Percentiles rank a stretch among this genome's conserved stretches.
Conservation (phyloP, 2,329 filamentous ascomycete species). For the Lasiodiplodia sp. region DNA sequence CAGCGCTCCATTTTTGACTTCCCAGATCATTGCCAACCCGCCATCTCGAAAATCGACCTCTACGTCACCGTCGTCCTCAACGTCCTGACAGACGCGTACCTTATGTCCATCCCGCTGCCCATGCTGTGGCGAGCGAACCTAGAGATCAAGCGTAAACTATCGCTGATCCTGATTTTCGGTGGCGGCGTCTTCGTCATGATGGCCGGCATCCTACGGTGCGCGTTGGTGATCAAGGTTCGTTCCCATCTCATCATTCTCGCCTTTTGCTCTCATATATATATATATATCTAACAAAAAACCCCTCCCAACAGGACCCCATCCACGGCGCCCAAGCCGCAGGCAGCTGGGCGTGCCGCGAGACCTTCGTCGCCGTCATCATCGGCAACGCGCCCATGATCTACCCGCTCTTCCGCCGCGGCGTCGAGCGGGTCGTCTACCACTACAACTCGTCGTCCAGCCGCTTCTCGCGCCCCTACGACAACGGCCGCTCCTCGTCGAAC, state of each 20-base stretch:
- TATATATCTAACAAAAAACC: neutral
- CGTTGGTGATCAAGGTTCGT: constrained; percentile 54
- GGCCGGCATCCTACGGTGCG: constrained; percentile 62
- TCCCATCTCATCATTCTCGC: too few relatives aligned
- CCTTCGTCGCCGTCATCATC: constrained; percentile 55
- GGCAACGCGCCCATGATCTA: constrained; percentile 54
- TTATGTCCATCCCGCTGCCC: constrained; percentile 64
- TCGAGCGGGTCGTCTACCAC: neutral
- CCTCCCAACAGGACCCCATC: constrained; percentile 39
- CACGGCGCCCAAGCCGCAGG: constrained; percentile 52
- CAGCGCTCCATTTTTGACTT: neutral
- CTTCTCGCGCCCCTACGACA: neutral
- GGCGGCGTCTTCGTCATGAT: constrained; percentile 65
- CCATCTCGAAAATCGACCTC: constrained; percentile 28
- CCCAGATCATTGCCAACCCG: constrained; percentile 23
- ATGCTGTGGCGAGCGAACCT: constrained; percentile 63
- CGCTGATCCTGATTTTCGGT: constrained; percentile 62
- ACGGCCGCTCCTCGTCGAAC: neutral
- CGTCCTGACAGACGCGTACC: constrained; percentile 63
- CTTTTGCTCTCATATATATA: neutral
- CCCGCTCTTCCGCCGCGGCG: constrained; percentile 22
- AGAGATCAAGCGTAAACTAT: constrained; percentile 59
- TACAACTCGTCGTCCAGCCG: neutral
- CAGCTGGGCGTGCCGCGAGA: constrained; percentile 56
- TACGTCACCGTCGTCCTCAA: constrained; percentile 53